These are phyloP conservation scores for Solanum chilense DNA, from an alignment of 257 asterid species.

Conservation along the genomic window DNA sequence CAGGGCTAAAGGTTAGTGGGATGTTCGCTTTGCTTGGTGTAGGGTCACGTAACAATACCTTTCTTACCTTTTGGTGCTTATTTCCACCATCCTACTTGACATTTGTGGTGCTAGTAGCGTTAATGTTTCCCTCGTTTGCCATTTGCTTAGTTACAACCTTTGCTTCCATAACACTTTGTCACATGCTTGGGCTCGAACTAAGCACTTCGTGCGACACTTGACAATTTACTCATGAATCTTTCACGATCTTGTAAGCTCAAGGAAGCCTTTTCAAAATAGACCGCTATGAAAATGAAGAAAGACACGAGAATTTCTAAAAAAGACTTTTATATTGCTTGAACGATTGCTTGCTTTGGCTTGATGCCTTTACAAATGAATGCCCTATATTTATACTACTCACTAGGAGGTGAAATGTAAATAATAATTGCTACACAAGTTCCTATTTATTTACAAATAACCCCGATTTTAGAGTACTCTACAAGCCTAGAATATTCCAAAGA, in stretches of 20 bases:
- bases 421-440: background rate
- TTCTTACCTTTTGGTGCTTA: background rate
- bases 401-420: background rate
- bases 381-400: background rate
- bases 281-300: background rate
- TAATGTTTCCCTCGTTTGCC: background rate
- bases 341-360: background rate
- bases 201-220: background rate
- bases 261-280: background rate
- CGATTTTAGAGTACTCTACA: background rate
- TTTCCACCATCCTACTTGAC: background rate
- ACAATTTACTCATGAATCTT: background rate
- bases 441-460: background rate
- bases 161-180: background rate
- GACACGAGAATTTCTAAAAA: background rate
- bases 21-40: background rate
- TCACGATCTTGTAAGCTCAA: background rate
- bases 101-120: background rate
- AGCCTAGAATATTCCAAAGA: background rate
- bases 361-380: background rate
- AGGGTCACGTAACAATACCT: background rate
- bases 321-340: background rate
- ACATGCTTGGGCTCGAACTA: background rate
- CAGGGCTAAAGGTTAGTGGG: background rate
- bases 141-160: background rate